Evolutionary conservation across 345 rosid species (phyloP).

Genomic region (Gossypium thurberi): DNA sequence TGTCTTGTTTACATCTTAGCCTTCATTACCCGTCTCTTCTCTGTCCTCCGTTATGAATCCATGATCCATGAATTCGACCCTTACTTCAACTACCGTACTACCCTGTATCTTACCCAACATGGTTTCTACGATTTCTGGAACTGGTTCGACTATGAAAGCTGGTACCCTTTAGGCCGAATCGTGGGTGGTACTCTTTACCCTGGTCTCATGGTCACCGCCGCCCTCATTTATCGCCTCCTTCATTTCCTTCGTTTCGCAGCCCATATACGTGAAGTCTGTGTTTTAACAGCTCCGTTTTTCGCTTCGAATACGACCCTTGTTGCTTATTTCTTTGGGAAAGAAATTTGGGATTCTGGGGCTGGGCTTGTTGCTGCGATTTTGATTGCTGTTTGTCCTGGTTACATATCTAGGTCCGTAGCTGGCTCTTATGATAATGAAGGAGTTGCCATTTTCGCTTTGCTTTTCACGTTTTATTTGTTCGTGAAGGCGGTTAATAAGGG

Average conservation of each 20-base stretch:
- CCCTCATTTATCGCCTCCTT: conserved; percentile 65
- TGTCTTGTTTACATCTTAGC: conserved; percentile 75
- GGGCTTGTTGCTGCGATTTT: conserved; percentile 89
- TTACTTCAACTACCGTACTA: conserved; percentile 78
- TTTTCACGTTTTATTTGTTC: conserved; percentile 83
- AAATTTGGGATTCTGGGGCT: conserved; percentile 94
- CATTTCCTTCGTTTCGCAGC: conserved; percentile 71
- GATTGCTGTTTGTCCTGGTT: conserved; percentile 91
- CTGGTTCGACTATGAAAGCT: conserved; percentile 94
- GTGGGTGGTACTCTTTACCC: conserved; percentile 89
- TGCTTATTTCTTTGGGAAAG: conserved; percentile 94
- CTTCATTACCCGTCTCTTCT: conserved; percentile 76
- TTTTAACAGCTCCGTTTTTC: conserved; percentile 89
- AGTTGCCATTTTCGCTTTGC: conserved; percentile 80
- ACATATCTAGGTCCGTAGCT: conserved; percentile 89
- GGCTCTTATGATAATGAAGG: conserved; percentile 94
- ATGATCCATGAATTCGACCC: conserved; percentile 81
- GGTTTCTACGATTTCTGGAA: conserved; percentile 98
- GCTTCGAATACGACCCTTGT: conserved; percentile 92
- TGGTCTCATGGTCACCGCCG: conserved; percentile 95
- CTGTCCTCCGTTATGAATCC: conserved; percentile 56
- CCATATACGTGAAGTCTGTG: conserved; percentile 97
- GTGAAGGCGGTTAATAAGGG: conserved; percentile 93
- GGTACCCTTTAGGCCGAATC: conserved; percentile 96
- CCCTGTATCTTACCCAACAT: conserved; percentile 84